Base-by-base conservation (phyloP, 129 eudicot genomes). In the Flaveria brownii region DNA sequence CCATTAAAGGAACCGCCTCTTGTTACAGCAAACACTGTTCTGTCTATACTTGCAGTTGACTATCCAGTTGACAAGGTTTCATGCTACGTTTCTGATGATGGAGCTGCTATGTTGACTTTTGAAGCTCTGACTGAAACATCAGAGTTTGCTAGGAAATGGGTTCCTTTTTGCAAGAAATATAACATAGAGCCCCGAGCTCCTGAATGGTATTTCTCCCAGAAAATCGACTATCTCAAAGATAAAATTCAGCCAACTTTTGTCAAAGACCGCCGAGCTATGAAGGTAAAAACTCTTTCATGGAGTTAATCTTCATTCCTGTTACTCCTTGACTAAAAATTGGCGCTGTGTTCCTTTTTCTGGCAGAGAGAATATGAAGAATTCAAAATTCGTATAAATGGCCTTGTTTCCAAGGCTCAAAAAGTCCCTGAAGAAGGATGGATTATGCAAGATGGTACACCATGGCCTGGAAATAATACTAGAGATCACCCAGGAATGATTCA, bases 21-120 rank as follows among this genome's bases (percentile, higher is more conserved):
- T 7, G 83, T 85, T 10, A 85, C 88, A 73, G 88, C 88, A 63
- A 85, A 85, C 76, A 85, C 88, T 18, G 81, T 85, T n/a, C 64
- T 85, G n/a, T 85, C 88, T 13, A 85, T 85, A 62, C 86, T 85
- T 69, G 88, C 88, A 22, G 88, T 85, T 41, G 88, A 85, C 62
- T 85, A 85, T 51, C 88, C 88, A 9, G 86, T 85, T 43, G 86
- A 94, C 81, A 94, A 94, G 88, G 97, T 94, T 33, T 94, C 98
- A 20, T 94, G 98, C 84, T 94, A 94, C 25, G 96, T 94, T 47
- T 94, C 98, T 83, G 98, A 94, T 82, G 98, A 94, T 83, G 98
- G 98, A 49, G 88, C 86, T 50, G 84, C 88, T 33, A 82, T 85
- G 81, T 70, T 85, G 81, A 85, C 88, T 39, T 85, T 85, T 74